These are phyloP conservation scores for Blastocystis sp. DNA, from an alignment of 352 stramenopile species.

Conservation along the genomic window DNA sequence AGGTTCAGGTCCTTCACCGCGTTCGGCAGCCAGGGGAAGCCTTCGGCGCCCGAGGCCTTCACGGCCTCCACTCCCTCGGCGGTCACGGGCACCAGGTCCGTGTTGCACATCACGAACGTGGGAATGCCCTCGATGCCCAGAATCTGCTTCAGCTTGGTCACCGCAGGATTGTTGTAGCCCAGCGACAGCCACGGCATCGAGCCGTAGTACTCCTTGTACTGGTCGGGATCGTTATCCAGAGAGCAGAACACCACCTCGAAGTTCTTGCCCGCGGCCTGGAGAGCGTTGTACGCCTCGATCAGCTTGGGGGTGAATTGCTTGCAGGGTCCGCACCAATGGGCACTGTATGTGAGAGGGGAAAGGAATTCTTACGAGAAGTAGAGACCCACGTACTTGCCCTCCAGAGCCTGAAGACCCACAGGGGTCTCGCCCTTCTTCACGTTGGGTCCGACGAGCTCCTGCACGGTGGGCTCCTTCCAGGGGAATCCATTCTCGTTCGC, in stretches of 20 bases:
- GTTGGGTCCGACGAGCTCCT: constrained; percentile 56
- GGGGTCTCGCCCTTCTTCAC: constrained; percentile 47
- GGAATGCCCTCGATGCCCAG: constrained; percentile 78
- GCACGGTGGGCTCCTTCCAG: constrained; percentile 61
- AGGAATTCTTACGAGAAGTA: too few relatives aligned
- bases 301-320: constrained; percentile 82
- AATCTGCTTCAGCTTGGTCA: constrained; percentile 70
- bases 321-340: constrained; percentile 83
- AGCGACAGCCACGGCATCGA: constrained; percentile 83
- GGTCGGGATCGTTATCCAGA: constrained; percentile 75
- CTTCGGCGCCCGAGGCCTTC: constrained; percentile 67
- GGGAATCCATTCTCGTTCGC: constrained; percentile 68
- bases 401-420: background rate
- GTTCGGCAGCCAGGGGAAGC: constrained; percentile 68
- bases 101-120: constrained; percentile 77
- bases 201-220: constrained; percentile 79
- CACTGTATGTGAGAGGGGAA: too few relatives aligned
- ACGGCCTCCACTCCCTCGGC: constrained; percentile 68
- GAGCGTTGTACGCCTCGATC: constrained; percentile 72
- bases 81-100: constrained; percentile 69
- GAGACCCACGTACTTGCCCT: constrained; percentile 70
- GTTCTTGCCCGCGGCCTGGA: constrained; percentile 69
- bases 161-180: constrained; percentile 72
- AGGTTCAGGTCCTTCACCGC: constrained; percentile 66
- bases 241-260: constrained; percentile 85